Conservation (phyloP, 2,329 filamentous ascomycete species). For the Karstenula rhodostoma region DNA sequence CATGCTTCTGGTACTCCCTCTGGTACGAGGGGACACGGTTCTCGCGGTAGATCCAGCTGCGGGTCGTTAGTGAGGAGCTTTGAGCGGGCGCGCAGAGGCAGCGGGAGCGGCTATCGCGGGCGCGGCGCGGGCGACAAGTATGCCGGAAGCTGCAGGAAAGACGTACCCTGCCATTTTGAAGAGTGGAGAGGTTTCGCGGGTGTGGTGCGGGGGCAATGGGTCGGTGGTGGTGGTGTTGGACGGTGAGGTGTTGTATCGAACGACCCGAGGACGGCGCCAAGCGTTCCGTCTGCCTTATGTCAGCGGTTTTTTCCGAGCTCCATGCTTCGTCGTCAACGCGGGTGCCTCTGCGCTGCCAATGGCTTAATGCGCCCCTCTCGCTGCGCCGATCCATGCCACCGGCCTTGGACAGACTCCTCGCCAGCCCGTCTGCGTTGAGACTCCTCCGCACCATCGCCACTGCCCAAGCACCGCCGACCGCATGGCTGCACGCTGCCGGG, state of each 20-base stretch:
- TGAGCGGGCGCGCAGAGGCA: constrained; percentile 21
- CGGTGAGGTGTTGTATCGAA: constrained; percentile 39
- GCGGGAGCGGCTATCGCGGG: constrained; percentile 21
- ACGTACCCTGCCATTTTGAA: constrained; percentile 55
- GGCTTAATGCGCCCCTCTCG: constrained; percentile 23
- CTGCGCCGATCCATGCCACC: constrained; percentile 51
- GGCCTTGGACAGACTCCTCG: constrained; percentile 56
- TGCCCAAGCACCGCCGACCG: constrained; percentile 29
- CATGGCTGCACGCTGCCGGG: constrained; percentile 24
- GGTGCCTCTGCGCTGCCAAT: constrained; percentile 25
- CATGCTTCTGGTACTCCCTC: constrained; percentile 76
- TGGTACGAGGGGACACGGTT: constrained; percentile 81
- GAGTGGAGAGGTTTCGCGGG: constrained; percentile 44
- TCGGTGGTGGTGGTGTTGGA: constrained; percentile 37
- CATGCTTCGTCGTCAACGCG: constrained; percentile 3
- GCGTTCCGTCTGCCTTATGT: constrained; percentile 20
- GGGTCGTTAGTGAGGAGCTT: constrained; percentile 39
- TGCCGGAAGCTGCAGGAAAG: constrained; percentile 24
- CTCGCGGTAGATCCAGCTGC: constrained; percentile 68
- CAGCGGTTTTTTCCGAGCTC: constrained; percentile 22
- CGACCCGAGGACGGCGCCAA: constrained; percentile 28
- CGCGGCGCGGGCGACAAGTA: constrained; percentile 6
- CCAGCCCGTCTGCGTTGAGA: constrained; percentile 53
- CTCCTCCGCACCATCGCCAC: constrained; percentile 47
- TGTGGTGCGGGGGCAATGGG: constrained; percentile 44